These are phyloP conservation scores for Pezicula radicicola DNA, from an alignment of 2,329 filamentous ascomycete genomes.

Conservation along the genomic window DNA sequence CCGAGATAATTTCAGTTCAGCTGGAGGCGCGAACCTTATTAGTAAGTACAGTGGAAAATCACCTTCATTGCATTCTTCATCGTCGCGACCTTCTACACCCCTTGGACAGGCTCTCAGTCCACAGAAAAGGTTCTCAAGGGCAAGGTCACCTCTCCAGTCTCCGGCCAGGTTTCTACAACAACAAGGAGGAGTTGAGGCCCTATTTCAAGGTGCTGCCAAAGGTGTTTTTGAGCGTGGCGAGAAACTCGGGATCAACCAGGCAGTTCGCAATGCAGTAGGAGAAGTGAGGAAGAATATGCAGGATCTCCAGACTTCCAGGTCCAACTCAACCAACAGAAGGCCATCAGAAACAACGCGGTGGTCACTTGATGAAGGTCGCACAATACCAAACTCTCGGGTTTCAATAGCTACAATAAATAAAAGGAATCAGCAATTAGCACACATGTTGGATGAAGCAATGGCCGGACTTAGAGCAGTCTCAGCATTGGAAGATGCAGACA, in stretches of 20 bases:
- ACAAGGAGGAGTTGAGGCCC: slow-evolving; percentile 57
- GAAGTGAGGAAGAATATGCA: slow-evolving; percentile 77
- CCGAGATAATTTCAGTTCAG: slow-evolving; percentile 57
- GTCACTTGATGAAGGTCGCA: slow-evolving; percentile 27
- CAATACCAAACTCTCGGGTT: slow-evolving; percentile 25
- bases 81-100: slow-evolving; percentile 24
- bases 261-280: slow-evolving; percentile 75
- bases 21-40: slow-evolving; percentile 64
- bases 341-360: slow-evolving; percentile 20
- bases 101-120: slow-evolving; percentile 21
- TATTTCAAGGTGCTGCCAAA: slow-evolving; percentile 75
- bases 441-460: slow-evolving; percentile 66
- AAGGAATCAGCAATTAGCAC: slow-evolving; percentile 64
- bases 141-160: slow-evolving; percentile 26
- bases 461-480: slow-evolving; percentile 60
- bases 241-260: slow-evolving; percentile 76
- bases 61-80: slow-evolving; percentile 32
- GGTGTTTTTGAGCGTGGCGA: slow-evolving; percentile 71
- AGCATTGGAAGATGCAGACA: slow-evolving; percentile 42
- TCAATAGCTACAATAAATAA: slow-evolving; percentile 53
- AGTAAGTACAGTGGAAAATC: slow-evolving; percentile 64
- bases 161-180: slow-evolving; percentile 42
- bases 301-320: slow-evolving; percentile 56
- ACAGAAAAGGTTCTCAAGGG: slow-evolving; percentile 15
- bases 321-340: slow-evolving; percentile 27